phyloP scores from a whole-genome alignment of 2,329 filamentous ascomycete species.

The Cryphonectria carpinicola region DNA sequence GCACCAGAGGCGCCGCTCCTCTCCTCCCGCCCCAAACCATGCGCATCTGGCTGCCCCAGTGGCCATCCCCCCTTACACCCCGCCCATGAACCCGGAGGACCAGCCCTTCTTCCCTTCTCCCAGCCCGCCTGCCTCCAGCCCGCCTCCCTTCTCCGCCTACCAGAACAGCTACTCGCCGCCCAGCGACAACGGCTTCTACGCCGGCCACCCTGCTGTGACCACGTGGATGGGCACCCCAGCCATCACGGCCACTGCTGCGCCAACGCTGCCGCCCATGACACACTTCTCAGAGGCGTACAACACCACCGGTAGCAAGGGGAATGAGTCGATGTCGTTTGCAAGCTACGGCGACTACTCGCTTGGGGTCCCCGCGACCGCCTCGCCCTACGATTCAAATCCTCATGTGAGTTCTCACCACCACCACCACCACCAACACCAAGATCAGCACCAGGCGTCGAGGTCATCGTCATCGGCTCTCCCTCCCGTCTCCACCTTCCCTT shows the following conservation, averaged over 20 bases:
- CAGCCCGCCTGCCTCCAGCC: conserved; percentile 39
- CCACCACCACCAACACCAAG: conserved; percentile 38
- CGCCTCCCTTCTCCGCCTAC: conserved; percentile 71
- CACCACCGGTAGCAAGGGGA: conserved; percentile 53
- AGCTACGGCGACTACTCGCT: conserved; percentile 70
- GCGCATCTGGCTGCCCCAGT: conserved; percentile 41
- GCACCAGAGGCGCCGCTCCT: conserved; percentile 31
- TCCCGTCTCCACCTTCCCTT: conserved; percentile 35
- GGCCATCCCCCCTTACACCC: conserved; percentile 61
- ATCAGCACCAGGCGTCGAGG: conserved; percentile 19
- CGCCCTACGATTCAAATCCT: conserved; percentile 70
- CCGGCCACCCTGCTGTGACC: conserved; percentile 17
- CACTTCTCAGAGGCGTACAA: conserved; percentile 69
- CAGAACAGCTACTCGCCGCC: conserved; percentile 65
- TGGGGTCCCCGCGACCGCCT: conserved; percentile 65
- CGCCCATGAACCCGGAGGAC: conserved; percentile 64
- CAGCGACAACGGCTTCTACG: conserved; percentile 54
- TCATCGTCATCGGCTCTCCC: conserved; percentile 19
- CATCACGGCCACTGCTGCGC: conserved; percentile 54
- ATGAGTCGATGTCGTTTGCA: conserved; percentile 62
- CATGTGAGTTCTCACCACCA: conserved; percentile 69
- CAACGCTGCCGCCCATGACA: conserved; percentile 67
- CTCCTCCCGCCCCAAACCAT: conserved; percentile 35
- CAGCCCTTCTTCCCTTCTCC: conserved; percentile 65
- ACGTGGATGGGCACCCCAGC: conserved; percentile 16